Evolutionary conservation across 495 filamentous ascomycete species (phyloP).

Genomic region (Trichocladium uniseriatum): DNA sequence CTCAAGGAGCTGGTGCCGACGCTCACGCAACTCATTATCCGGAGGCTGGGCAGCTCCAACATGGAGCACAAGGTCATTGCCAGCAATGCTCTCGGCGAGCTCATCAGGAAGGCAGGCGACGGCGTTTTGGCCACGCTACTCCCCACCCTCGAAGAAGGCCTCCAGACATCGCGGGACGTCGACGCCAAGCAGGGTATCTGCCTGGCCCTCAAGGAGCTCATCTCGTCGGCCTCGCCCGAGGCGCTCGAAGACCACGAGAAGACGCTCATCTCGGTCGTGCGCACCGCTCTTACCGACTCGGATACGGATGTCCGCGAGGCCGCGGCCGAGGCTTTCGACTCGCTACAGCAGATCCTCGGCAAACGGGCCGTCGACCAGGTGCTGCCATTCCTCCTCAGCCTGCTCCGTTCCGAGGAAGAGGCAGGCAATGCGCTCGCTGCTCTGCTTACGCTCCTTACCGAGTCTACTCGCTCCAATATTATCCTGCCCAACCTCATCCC

Average conservation of each 20-base stretch:
- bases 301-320: slow-evolving; percentile 88
- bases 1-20: slow-evolving; percentile 93
- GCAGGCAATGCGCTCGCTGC: slow-evolving; percentile 90
- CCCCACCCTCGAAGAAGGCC: slow-evolving; percentile 85
- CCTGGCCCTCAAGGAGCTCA: slow-evolving; percentile 87
- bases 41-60: slow-evolving; percentile 86
- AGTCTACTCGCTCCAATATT: slow-evolving; percentile 87
- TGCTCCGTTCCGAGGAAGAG: slow-evolving; percentile 74
- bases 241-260: slow-evolving; percentile 90
- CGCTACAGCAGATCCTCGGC: slow-evolving; percentile 83
- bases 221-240: slow-evolving; percentile 81
- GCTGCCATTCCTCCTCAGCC: slow-evolving; percentile 77
- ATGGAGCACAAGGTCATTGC: slow-evolving; percentile 99
- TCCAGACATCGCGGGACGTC: slow-evolving; percentile 79
- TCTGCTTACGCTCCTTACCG: slow-evolving; percentile 83
- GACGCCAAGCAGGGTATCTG: slow-evolving; percentile 97
- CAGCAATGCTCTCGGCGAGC: slow-evolving; percentile 88
- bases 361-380: slow-evolving; percentile 93
- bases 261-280: slow-evolving; percentile 85
- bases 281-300: slow-evolving; percentile 83
- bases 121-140: slow-evolving; percentile 79
- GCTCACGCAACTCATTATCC: slow-evolving; percentile 86
- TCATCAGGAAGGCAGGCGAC: slow-evolving; percentile 94
- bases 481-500: slow-evolving; percentile 95
- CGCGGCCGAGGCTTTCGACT: slow-evolving; percentile 93